phyloP scores from a whole-genome alignment of 129 eudicot species.

The Dittrichia graveolens region DNA sequence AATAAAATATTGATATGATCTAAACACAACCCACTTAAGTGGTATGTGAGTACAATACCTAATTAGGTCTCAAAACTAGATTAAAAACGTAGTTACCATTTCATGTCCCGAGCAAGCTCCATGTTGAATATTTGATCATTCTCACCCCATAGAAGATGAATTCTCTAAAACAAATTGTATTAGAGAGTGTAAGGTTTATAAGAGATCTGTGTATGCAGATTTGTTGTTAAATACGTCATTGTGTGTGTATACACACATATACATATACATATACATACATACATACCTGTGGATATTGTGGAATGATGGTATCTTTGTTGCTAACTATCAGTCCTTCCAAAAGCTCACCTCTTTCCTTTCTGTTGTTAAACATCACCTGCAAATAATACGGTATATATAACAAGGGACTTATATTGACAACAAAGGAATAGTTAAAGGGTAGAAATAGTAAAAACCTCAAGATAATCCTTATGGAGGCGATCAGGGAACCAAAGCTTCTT shows the following conservation, averaged over 20 bases:
- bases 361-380: constrained; percentile 84
- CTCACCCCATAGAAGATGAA: constrained; percentile 95
- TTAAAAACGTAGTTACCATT: constrained; percentile 42
- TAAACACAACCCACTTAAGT: too few species aligned
- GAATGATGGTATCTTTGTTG: constrained; percentile 60
- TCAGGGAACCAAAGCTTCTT: constrained; percentile 90
- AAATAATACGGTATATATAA: neutral
- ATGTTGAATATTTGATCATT: constrained; percentile 79
- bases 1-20: too few species aligned
- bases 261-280: too few species aligned
- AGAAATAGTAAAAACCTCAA: constrained; percentile 53
- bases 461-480: constrained; percentile 71
- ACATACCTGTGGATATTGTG: constrained; percentile 65
- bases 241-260: too few species aligned
- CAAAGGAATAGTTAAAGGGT: neutral
- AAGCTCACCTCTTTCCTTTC: constrained; percentile 86
- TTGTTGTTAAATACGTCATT: neutral
- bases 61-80: neutral
- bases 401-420: too few species aligned
- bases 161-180: constrained; percentile 43
- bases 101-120: constrained; percentile 80
- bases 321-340: constrained; percentile 76
- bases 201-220: neutral
- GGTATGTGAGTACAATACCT: too few species aligned
- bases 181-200: constrained; percentile 4